phyloP scores from a whole-genome alignment of 371 early-diverging fungal genomes.

The Mucor irregularis region DNA sequence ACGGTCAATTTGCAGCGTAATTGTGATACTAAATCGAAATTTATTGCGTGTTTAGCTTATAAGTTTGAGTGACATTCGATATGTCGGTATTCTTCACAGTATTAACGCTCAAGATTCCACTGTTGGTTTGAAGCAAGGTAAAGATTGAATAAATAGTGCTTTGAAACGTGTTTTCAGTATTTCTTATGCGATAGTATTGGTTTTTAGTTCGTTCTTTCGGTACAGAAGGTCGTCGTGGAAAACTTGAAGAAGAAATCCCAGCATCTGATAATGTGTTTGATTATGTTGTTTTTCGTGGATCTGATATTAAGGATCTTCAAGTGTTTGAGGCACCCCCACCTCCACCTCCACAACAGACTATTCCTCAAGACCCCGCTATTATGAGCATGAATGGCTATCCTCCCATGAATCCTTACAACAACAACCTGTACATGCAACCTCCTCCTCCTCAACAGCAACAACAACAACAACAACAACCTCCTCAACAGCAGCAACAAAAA shows the following conservation, averaged over 20 bases:
- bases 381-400: conserved; percentile 50
- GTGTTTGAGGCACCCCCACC: conserved; percentile 76
- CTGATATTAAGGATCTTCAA: conserved; percentile 91
- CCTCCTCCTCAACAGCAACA: conserved; percentile 19
- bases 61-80: conserved; percentile 89
- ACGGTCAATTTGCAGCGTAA: background rate
- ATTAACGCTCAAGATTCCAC: conserved; percentile 89
- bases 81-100: conserved; percentile 85
- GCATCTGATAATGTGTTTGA: conserved; percentile 84
- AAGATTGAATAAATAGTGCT: conserved; percentile 2
- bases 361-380: conserved; percentile 90
- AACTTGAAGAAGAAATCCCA: conserved; percentile 83
- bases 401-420: conserved; percentile 42
- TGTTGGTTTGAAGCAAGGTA: conserved; percentile 89
- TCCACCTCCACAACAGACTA: conserved; percentile 52
- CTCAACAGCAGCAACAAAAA: conserved; percentile 30
- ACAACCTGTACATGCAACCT: conserved; percentile 21
- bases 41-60: conserved; percentile 62
- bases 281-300: conserved; percentile 89
- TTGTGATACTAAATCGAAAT: background rate
- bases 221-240: conserved; percentile 81
- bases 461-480: conserved; percentile 22
- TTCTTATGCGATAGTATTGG: background rate
- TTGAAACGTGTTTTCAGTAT: background rate
- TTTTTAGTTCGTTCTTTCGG: conserved; percentile 77